A percentile compares a stretch with the other conserved stretches of the same genome.
phyloP scores from a whole-genome alignment of 2,329 filamentous ascomycete species.

The Penicillium sp. region DNA sequence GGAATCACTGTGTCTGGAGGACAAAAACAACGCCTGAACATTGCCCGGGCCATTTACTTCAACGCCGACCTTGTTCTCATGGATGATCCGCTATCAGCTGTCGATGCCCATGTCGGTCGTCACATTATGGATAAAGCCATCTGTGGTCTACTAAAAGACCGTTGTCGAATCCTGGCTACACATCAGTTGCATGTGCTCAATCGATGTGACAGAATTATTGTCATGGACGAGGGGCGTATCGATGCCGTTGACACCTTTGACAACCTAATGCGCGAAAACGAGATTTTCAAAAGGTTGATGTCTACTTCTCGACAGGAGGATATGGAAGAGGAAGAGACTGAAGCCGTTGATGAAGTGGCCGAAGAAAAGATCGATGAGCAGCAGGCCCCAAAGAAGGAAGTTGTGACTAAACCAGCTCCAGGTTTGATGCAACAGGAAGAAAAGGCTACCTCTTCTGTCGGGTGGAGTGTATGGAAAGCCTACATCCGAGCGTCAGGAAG shows the following conservation, averaged over 20 bases:
- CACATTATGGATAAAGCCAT: constrained; percentile 94
- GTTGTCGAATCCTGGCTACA: constrained; percentile 87
- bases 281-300: constrained; percentile 81
- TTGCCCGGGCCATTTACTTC: constrained; percentile 75
- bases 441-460: constrained; percentile 71
- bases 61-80: constrained; percentile 63
- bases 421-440: constrained; percentile 52
- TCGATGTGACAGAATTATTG: constrained; percentile 87
- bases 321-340: constrained; percentile 51
- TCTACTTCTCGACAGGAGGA: constrained; percentile 65
- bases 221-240: constrained; percentile 85
- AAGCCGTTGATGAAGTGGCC: constrained; percentile 53
- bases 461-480: constrained; percentile 75
- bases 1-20: constrained; percentile 95
- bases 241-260: constrained; percentile 86
- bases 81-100: constrained; percentile 63
- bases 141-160: constrained; percentile 80
- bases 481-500: constrained; percentile 75
- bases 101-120: constrained; percentile 60
- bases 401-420: constrained; percentile 15
- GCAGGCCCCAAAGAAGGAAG: constrained; percentile 8
- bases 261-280: constrained; percentile 77
- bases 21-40: constrained; percentile 93
- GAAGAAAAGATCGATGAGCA: constrained; percentile 38
- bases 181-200: constrained; percentile 93